Percentiles rank a stretch among this genome's conserved stretches.
Conservation (phyloP, 2,329 filamentous ascomycete genomes). For the Colletotrichum sp. region DNA sequence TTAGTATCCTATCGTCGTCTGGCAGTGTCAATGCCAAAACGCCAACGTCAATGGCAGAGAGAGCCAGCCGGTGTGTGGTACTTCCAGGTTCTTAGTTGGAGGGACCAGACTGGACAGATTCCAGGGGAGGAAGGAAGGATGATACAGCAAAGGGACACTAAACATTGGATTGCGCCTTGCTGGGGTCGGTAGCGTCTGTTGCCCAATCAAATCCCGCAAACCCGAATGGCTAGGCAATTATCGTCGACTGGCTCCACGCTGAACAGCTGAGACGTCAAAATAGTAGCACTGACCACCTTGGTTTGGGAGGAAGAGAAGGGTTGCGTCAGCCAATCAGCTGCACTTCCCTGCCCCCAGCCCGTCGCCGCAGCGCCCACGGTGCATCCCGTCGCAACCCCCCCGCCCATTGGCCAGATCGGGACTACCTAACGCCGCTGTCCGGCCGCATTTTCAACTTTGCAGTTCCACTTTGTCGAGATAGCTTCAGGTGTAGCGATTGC, state of each 20-base stretch:
- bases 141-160: neutral
- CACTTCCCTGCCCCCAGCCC: neutral
- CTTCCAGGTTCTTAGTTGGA: neutral
- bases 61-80: neutral
- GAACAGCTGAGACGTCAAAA: conserved; percentile 20
- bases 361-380: neutral
- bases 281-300: conserved; percentile 15
- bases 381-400: neutral
- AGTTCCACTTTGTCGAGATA: conserved; percentile 15
- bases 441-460: conserved; percentile 14
- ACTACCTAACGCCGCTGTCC: neutral
- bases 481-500: conserved; percentile 5
- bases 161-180: conserved; percentile 15
- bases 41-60: conserved; percentile 27
- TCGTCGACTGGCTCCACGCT: neutral
- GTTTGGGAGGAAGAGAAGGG: neutral
- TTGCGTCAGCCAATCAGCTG: neutral
- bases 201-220: neutral
- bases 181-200: neutral
- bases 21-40: conserved; percentile 25
- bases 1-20: neutral
- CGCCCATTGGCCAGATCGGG: neutral
- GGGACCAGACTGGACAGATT: neutral
- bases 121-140: neutral
- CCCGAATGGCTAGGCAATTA: conserved; percentile 9